Base-by-base conservation (phyloP, 148 eudicot genomes). In the Amaranthus palmeri region DNA sequence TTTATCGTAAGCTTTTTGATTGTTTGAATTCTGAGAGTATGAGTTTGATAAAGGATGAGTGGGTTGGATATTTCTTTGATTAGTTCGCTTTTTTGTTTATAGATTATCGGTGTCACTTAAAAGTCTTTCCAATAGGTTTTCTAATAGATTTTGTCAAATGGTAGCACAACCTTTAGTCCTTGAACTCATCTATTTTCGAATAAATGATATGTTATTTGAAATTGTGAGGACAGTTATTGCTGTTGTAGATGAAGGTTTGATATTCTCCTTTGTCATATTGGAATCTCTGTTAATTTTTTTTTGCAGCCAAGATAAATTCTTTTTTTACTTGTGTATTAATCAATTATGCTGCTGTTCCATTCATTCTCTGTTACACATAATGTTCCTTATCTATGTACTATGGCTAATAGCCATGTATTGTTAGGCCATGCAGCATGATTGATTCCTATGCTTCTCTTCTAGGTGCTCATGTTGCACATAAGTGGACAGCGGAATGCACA, bases 401-500 rank as follows among this genome's bases (percentile, higher is more conserved):
- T 60, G 72, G 56, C 70, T 44, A 69, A 51, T 52, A 50, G 48
- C 53, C 67, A 25, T 67, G 48, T n/a, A 40, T 56, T 57, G 17
- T 47, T 43, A 41, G 11, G 52, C 44, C 49, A 54, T 75, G 54
- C 10, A 43, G 40, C 75, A 18, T 53, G 42, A 41, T 66, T 49
- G 46, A 61, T 46, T 66, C 46, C 59, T 17, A 18, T 46, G n/a
- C 36, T 74, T 71, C 40, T 53, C 54, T 59, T 78, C 53, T 71
- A 93, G 98, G 98, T 82, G 97, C 90, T 47, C 54, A 70, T 72
- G 78, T 81, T 56, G 71, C 90, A 71, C 67, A 66, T 25, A 80
- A 74, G 45, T 95, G 99, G 97, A 85, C 81, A 68, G 76, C 56
- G 13, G 80, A 90, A 40, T 92, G 97, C 87, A 88, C 99, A 12